phyloP scores from a whole-genome alignment of 2,329 filamentous ascomycete species.

The Colletotrichum incanum region DNA sequence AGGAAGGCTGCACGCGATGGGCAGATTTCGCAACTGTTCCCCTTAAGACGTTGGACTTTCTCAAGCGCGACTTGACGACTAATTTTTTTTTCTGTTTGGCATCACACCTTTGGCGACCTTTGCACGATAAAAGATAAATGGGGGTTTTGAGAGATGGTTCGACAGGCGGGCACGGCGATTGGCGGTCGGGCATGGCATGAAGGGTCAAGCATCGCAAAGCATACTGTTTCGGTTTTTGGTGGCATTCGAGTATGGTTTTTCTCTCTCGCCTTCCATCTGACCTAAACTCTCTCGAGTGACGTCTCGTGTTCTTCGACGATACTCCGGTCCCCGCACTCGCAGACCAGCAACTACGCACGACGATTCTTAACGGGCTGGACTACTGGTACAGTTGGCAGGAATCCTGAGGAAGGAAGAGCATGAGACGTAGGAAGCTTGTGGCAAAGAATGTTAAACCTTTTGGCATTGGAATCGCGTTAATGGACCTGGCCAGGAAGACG shows the following conservation, averaged over 20 bases:
- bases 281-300: not conserved
- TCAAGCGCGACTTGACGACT: conserved; percentile 41
- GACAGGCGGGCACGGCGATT: conserved; percentile 30
- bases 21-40: conserved; percentile 9
- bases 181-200: conserved; percentile 38
- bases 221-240: conserved; percentile 33
- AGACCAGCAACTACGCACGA: not conserved
- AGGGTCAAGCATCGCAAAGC: conserved; percentile 42
- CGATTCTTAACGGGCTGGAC: not conserved
- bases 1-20: conserved; percentile 21
- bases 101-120: conserved; percentile 26
- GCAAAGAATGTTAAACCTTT: not conserved
- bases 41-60: conserved; percentile 35
- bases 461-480: not conserved
- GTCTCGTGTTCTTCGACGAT: not conserved
- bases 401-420: not conserved
- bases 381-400: not conserved
- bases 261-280: conserved; percentile 2
- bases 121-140: conserved; percentile 34
- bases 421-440: not conserved
- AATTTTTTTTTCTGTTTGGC: conserved; percentile 36
- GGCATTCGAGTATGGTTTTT: conserved; percentile 24
- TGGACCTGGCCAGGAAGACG: not conserved
- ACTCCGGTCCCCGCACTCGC: not conserved
- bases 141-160: conserved; percentile 24